phyloP scores from a whole-genome alignment of 805 yeast genomes.

The Pichia eremophila region DNA sequence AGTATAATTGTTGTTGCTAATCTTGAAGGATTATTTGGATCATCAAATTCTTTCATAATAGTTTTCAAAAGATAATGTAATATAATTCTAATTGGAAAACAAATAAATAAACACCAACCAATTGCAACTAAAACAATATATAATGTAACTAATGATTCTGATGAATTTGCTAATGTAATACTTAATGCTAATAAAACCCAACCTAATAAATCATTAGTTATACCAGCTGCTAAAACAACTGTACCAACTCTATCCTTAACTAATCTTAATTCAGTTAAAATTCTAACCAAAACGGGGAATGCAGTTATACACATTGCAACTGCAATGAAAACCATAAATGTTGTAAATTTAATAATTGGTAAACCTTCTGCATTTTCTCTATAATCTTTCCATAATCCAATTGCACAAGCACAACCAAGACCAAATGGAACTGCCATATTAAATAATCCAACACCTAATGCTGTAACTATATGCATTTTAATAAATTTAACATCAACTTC shows the following conservation, averaged over 20 bases:
- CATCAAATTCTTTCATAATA: conserved; percentile 34
- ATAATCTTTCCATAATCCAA: conserved; percentile 56
- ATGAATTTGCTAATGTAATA: conserved; percentile 67
- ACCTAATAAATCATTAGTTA: conserved; percentile 68
- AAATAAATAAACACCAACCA: conserved; percentile 60
- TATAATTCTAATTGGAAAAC: conserved; percentile 45
- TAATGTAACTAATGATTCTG: conserved; percentile 57
- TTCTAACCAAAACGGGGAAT: conserved; percentile 75
- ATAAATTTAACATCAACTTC: conserved; percentile 68
- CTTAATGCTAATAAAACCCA: conserved; percentile 74
- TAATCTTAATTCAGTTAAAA: conserved; percentile 61
- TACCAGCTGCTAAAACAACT: conserved; percentile 75
- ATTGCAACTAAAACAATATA: conserved; percentile 56
- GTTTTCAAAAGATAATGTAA: conserved; percentile 36
- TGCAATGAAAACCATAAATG: conserved; percentile 72
- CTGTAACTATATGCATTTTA: conserved; percentile 48
- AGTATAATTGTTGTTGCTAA: conserved; percentile 48
- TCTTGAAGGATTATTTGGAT: conserved; percentile 53
- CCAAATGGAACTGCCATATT: conserved; percentile 77
- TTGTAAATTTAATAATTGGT: conserved; percentile 47
- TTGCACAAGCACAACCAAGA: conserved; percentile 62
- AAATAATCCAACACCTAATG: conserved; percentile 57
- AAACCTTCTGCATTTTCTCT: conserved; percentile 25
- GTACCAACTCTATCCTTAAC: conserved; percentile 65
- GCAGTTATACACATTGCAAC: conserved; percentile 83